Base-by-base conservation (phyloP, 2,329 filamentous ascomycete genomes). In the Annulohypoxylon truncatum region DNA sequence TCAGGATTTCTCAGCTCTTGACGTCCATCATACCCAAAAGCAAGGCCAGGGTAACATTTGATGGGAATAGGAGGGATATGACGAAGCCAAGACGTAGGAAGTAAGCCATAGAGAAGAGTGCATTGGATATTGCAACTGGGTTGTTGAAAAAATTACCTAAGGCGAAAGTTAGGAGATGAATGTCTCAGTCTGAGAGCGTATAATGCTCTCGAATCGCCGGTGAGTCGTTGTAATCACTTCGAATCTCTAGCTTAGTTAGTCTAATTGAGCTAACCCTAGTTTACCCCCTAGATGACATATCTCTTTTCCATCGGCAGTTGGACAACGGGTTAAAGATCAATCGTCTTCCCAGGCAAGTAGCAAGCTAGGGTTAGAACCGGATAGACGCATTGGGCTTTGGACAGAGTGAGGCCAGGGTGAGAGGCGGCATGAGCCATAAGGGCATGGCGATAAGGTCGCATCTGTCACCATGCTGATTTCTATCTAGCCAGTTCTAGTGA, bases 301-400 rank as follows among this genome's bases (percentile, higher is more conserved):
- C n/a, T 48, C 40, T 67, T n/a, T 64, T 42, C 13, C 24, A 24
- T 63, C 68, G 68, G 68, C 63, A 71, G 66, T 71, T 71, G 68
- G 55, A 51, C 63, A 58, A 66, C 60, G 57, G 62, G 46, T 61
- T 64, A 60, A 57, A 64, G 66, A 68, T 62, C 15, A 64, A 63
- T 54, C 57, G 31, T 63, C 28, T 54, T 10, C 52, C 52, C 26
- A 24, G 42, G 42, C 12, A n/a, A 26, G 22, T 10, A 26, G 12
- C 20, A 24, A 46, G 20, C 42, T 53, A 57, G 63, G 60, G 54
- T 40, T 55, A 48, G 54, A 65, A 61, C 26, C 56, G 66, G 63
- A 64, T 56, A 52, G 54, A 46, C 35, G 58, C 48, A 50, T 38
- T 28, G 20, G 50, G 18, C 26, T 47, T 26, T 10, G 20, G 7